A percentile compares a stretch with the other conserved stretches of the same genome.
phyloP scores from a whole-genome alignment of 306 rosid species.

The Rubus parviflorus region DNA sequence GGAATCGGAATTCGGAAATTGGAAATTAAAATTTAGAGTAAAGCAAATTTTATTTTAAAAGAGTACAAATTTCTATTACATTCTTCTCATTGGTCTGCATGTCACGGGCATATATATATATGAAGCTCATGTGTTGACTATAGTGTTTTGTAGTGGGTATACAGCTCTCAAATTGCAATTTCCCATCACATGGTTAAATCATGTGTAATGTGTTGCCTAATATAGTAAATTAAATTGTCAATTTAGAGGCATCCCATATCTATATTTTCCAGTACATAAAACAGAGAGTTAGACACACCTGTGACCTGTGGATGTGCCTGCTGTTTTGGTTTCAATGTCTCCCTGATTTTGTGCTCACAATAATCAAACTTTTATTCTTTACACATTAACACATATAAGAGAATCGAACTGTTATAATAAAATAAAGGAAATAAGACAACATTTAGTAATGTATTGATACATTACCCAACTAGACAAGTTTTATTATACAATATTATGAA shows the following conservation, averaged over 20 bases:
- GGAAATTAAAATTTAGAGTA: background rate
- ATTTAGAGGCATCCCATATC: background rate
- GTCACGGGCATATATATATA: slow-evolving; percentile 19
- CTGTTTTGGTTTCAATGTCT: background rate
- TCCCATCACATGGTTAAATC: slow-evolving; percentile 15
- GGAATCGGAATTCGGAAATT: background rate
- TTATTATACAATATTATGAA: too few relatives aligned
- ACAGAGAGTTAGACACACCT: background rate
- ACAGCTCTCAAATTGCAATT: background rate
- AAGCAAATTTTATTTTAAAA: background rate
- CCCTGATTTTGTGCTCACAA: background rate
- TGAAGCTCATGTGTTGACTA: background rate
- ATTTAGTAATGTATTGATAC: background rate
- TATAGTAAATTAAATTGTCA: background rate
- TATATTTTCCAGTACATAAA: background rate
- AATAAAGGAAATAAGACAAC: too few relatives aligned
- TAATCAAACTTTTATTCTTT: background rate
- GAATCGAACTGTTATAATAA: too few relatives aligned
- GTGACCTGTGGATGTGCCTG: background rate
- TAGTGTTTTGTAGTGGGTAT: background rate
- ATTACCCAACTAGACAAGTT: too few relatives aligned
- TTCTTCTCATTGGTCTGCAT: background rate
- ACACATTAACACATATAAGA: background rate
- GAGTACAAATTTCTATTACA: background rate
- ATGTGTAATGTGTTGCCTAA: background rate